Evolutionary conservation across 345 rosid species (phyloP).

Genomic region (Eucalyptus tenuipes): DNA sequence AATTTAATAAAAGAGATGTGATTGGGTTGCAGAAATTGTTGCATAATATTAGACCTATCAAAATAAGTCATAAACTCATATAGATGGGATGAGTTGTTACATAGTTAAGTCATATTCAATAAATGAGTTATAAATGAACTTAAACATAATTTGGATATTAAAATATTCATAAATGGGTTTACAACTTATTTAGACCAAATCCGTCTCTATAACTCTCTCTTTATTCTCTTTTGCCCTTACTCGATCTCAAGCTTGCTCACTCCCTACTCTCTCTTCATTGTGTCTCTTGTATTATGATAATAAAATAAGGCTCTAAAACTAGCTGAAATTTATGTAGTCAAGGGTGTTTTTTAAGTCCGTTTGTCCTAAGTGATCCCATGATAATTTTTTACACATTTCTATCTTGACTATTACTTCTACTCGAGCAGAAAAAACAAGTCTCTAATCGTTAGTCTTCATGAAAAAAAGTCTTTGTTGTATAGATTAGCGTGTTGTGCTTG

Average conservation of each 20-base stretch:
- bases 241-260: too few relatives aligned
- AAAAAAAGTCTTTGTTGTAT: too few relatives aligned
- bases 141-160: too few relatives aligned
- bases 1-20: background rate
- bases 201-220: too few relatives aligned
- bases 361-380: background rate
- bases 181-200: too few relatives aligned
- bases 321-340: background rate
- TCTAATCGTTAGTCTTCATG: background rate
- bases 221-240: rapidly evolving
- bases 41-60: background rate
- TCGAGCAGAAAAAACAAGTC: background rate
- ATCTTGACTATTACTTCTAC: background rate
- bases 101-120: too few relatives aligned
- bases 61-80: too few relatives aligned
- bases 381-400: background rate
- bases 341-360: background rate
- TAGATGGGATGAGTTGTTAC: too few relatives aligned
- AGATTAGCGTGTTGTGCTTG: too few relatives aligned
- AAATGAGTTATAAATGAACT: too few relatives aligned
- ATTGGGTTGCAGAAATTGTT: background rate
- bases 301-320: background rate
- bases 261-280: too few relatives aligned
- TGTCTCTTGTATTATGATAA: background rate
- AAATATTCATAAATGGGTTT: too few relatives aligned